These are phyloP conservation scores for Camelina laxa DNA, from an alignment of 345 rosid species.

Conservation along the genomic window DNA sequence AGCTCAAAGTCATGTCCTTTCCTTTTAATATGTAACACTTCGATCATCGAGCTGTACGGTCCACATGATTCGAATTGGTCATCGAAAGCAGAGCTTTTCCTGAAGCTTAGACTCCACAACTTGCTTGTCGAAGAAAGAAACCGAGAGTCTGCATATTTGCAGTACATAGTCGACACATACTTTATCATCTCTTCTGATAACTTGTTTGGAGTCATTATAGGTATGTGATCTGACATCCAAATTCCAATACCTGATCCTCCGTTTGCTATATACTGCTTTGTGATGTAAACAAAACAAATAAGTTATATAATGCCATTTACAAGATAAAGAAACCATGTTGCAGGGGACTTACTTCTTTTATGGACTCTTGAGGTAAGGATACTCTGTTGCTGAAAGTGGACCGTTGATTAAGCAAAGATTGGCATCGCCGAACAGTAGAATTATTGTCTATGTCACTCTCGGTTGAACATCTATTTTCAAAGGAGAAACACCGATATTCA, in stretches of 20 bases:
- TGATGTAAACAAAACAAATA: conserved; percentile 19
- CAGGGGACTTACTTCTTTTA: conserved; percentile 56
- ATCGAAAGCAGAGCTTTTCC: neutral
- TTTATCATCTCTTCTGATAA: conserved; percentile 92
- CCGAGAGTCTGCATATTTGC: conserved; percentile 20
- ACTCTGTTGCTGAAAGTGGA: neutral
- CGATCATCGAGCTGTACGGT: neutral
- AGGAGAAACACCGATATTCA: conserved; percentile 38
- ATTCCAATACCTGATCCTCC: conserved; percentile 67
- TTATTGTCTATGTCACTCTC: neutral
- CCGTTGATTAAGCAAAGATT: neutral
- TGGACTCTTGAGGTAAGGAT: conserved; percentile 39
- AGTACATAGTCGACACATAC: conserved; percentile 79
- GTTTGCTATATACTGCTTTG: conserved; percentile 63
- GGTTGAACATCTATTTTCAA: neutral
- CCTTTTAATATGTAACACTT: conserved; percentile 3
- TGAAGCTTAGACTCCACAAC: neutral
- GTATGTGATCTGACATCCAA: conserved; percentile 73
- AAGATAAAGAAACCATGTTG: neutral
- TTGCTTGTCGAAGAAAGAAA: neutral
- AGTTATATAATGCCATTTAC: conserved; percentile 14
- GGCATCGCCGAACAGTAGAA: neutral
- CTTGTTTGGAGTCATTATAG: conserved; percentile 73
- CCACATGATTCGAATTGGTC: neutral
- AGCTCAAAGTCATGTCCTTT: conserved; percentile 8